A percentile compares a stretch with the other conserved stretches of the same genome.
These are phyloP conservation scores for Fraxinus dipetala DNA, from an alignment of 305 asterid genomes.

Conservation along the genomic window DNA sequence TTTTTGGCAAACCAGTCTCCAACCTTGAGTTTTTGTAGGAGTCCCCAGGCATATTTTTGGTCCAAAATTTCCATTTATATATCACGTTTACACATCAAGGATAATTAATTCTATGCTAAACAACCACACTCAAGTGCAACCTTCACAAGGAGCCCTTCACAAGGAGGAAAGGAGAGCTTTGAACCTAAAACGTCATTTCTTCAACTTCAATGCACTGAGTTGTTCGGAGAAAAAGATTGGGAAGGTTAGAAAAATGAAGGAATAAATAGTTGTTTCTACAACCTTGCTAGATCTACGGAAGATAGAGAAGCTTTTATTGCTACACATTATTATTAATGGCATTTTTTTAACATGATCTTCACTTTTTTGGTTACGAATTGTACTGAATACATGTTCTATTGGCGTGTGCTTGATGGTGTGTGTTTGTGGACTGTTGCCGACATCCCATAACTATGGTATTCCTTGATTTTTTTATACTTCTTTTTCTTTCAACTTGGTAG, in stretches of 20 bases:
- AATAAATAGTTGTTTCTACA: background rate
- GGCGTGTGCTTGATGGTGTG: background rate
- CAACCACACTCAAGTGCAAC: background rate
- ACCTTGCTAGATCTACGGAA: background rate
- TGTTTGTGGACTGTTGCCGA: background rate
- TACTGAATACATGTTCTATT: background rate
- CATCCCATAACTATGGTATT: background rate
- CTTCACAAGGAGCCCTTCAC: background rate
- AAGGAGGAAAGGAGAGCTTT: background rate
- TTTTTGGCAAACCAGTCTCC: background rate
- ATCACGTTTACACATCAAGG: background rate
- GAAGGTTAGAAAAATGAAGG: background rate
- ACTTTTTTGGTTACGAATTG: background rate
- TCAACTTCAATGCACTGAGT: background rate
- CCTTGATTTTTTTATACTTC: background rate
- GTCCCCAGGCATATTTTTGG: background rate
- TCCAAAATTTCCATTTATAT: background rate
- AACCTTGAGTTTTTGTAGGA: background rate
- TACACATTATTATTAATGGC: background rate
- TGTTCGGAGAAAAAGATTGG: background rate
- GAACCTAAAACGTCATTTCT: background rate
- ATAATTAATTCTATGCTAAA: background rate
- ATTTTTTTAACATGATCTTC: background rate
- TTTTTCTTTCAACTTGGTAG: background rate
- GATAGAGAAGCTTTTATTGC: background rate